Percentiles rank a stretch among this genome's conserved stretches.
These are phyloP conservation scores for Lactarius psammicola DNA, from an alignment of 768 basidiomycete genomes.

Conservation along the genomic window DNA sequence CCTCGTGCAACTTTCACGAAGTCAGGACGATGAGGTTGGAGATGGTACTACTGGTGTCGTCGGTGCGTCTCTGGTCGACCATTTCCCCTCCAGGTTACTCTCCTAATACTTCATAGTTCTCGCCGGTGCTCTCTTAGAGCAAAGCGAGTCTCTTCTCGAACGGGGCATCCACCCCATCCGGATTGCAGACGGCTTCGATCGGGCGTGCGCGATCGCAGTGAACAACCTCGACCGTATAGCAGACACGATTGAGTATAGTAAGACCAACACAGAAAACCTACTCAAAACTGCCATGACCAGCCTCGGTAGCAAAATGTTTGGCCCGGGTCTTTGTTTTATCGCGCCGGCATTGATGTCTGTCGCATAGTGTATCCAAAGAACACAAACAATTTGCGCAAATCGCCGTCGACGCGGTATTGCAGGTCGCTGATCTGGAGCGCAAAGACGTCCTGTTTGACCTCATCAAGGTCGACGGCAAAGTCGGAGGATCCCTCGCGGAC, in stretches of 20 bases:
- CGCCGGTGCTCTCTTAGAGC: slow-evolving; percentile 94
- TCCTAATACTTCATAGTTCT: slow-evolving; percentile 52
- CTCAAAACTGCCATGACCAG: slow-evolving; percentile 95
- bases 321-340: slow-evolving; percentile 15
- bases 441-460: slow-evolving; percentile 96
- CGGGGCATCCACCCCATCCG: slow-evolving; percentile 98
- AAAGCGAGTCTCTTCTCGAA: slow-evolving; percentile 95
- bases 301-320: slow-evolving; percentile 96
- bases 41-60: slow-evolving; percentile 99
- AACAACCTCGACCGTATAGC: slow-evolving; percentile 88
- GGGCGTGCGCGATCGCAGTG: slow-evolving; percentile 87
- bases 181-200: slow-evolving; percentile 98
- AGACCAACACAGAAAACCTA: slow-evolving; percentile 79
- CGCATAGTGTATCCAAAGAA: slow-evolving; percentile 89
- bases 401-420: slow-evolving; percentile 93
- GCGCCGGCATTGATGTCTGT: background rate
- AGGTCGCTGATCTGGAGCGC: slow-evolving; percentile 92
- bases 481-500: slow-evolving; percentile 95
- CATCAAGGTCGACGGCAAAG: slow-evolving; percentile 99
- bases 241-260: slow-evolving; percentile 84
- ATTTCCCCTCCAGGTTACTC: background rate
- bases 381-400: slow-evolving; percentile 95
- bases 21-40: slow-evolving; percentile 99
- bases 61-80: slow-evolving; percentile 55
- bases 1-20: slow-evolving; percentile 93